A percentile compares a stretch with the other conserved stretches of the same genome.
phyloP scores from a whole-genome alignment of 208 protist genomes.

The Trypanosoma lewisi region DNA sequence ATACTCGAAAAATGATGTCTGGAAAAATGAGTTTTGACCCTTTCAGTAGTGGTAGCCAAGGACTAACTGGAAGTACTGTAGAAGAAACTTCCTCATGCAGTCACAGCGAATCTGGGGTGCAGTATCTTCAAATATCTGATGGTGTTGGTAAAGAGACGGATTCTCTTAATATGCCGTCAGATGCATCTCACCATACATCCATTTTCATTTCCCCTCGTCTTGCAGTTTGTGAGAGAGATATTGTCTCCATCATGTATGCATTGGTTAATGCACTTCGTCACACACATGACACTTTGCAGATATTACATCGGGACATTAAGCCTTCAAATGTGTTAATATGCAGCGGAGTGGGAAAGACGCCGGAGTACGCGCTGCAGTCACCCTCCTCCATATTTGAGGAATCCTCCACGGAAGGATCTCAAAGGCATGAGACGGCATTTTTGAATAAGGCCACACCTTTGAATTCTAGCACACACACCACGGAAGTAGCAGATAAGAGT shows the following conservation, averaged over 20 bases:
- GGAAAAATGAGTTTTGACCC: slow-evolving; percentile 5
- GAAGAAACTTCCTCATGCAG: slow-evolving; percentile 6
- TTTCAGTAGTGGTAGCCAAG: background rate
- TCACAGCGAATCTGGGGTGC: background rate
- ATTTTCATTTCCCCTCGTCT: slow-evolving; percentile 4
- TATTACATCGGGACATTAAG: slow-evolving; percentile 30
- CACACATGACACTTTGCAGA: slow-evolving; percentile 26
- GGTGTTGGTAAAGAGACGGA: background rate
- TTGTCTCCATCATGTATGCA: slow-evolving; percentile 37
- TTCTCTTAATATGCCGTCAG: background rate
- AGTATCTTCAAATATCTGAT: background rate
- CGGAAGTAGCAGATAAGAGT: background rate
- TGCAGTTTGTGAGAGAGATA: slow-evolving; percentile 26
- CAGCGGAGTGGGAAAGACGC: slow-evolving; percentile 19
- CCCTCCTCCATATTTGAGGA: background rate
- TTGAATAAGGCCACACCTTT: background rate
- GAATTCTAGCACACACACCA: background rate
- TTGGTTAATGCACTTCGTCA: slow-evolving; percentile 32
- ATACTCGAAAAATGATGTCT: background rate
- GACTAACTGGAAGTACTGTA: slow-evolving; percentile 20
- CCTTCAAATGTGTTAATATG: slow-evolving; percentile 32
- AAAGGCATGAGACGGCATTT: background rate
- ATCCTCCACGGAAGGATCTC: background rate
- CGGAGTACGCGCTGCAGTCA: slow-evolving; percentile 8
- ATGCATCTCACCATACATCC: background rate